Conservation (phyloP, 116 monocot species). For the Cymodocea nodosa region DNA sequence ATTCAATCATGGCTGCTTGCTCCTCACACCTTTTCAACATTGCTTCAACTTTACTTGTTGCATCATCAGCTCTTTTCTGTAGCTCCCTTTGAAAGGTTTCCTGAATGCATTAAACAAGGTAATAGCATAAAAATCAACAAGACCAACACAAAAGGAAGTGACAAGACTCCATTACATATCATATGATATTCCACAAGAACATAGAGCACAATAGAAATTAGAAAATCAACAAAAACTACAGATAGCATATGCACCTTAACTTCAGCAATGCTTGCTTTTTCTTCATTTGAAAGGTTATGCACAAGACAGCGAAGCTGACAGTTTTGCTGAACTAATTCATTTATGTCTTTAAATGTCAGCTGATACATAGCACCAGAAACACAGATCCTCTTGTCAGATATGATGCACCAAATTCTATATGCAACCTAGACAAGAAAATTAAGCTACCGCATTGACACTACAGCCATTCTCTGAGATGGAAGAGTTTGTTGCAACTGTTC, state of each 20-base stretch:
- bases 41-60: slow-evolving; percentile 58
- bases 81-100: slow-evolving; percentile 66
- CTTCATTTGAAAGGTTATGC: slow-evolving; percentile 36
- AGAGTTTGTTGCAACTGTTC: background rate
- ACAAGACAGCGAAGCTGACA: slow-evolving; percentile 61
- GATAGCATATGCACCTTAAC: slow-evolving; percentile 29
- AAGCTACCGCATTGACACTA: background rate
- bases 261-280: slow-evolving; percentile 50
- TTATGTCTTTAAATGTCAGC: slow-evolving; percentile 77
- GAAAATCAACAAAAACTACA: background rate
- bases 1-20: slow-evolving; percentile 80
- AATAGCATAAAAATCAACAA: background rate
- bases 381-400: background rate
- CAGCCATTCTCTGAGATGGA: background rate
- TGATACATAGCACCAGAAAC: background rate
- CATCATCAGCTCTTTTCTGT: slow-evolving; percentile 44
- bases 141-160: too few relatives aligned
- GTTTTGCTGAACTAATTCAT: slow-evolving; percentile 84
- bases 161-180: background rate
- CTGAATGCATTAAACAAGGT: slow-evolving; percentile 19
- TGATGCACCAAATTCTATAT: background rate
- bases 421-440: background rate
- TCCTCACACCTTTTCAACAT: slow-evolving; percentile 81
- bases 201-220: background rate
- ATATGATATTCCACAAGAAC: background rate